Base-by-base conservation (phyloP, 148 eudicot genomes). In the Polygonum aviculare region DNA sequence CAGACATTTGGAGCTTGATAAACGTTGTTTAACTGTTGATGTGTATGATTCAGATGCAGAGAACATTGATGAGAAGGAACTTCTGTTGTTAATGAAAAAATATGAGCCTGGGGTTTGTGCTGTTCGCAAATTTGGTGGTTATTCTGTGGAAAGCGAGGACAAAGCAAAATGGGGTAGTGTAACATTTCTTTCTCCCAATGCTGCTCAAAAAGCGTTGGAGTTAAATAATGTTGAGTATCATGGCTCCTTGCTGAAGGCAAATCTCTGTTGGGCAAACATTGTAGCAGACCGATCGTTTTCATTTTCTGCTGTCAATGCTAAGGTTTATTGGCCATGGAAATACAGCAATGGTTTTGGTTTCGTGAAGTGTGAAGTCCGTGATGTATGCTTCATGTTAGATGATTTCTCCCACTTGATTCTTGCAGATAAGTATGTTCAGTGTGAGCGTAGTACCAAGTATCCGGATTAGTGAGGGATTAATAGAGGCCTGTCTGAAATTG, bases 241-340 rank as follows among this genome's bases (percentile, higher is more conserved):
- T 78, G 96, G 88, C 78, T 78, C 75, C 52, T 72, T 47, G 26
- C 83, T 95, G 75, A 86, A 83, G 76, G 71, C 87, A 49, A 77
- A 71, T 73, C 89, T 91, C 78, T 84, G 90, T 21, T 79, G 83
- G 67, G 77, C 84, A 72, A 86, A 81, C 33, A 76, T 74, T 72
- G 89, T 89, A 44, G 84, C 85, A 21, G 97, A 89, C 74, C 83
- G 80, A 54, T 72, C 82, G 39, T 76, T 83, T 79, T 89, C 94
- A 41, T 84, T 83, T 81, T 85, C 93, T 69, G 85, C 88, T 78
- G 84, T 95, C 67, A 87, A 55, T 83, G 94, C 94, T 45, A 91
- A 82, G 83, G 82, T 95, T 82, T 88, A 72, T 59, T 95, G 99
- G 99, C 97, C 97, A 63, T 91, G 97, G 16, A 90, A 84, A 83